These are phyloP conservation scores for Botryobasidium botryosum DNA, from an alignment of 768 basidiomycete genomes.

Conservation along the genomic window DNA sequence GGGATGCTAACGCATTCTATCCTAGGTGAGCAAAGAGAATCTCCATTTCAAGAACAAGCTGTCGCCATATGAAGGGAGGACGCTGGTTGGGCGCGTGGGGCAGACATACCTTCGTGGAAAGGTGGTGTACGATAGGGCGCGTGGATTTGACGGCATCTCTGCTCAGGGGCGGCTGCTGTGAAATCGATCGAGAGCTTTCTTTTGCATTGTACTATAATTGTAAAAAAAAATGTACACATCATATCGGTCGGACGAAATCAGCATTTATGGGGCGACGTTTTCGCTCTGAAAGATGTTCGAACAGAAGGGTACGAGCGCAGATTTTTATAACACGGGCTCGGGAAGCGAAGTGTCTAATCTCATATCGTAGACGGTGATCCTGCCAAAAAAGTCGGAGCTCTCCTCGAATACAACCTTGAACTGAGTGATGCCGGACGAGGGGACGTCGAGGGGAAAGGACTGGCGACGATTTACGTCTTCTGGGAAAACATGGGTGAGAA, in stretches of 20 bases:
- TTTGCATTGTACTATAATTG: too few species aligned
- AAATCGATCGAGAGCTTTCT: too few species aligned
- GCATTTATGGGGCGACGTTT: too few species aligned
- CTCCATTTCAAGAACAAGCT: constrained; percentile 90
- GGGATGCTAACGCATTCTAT: constrained; percentile 3
- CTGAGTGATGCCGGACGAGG: constrained; percentile 11
- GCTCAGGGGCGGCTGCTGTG: too few species aligned
- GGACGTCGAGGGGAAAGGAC: constrained; percentile 33
- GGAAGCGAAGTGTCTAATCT: too few species aligned
- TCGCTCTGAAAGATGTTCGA: too few species aligned
- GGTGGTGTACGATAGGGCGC: constrained; percentile 29
- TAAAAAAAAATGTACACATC: too few species aligned
- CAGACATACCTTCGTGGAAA: constrained; percentile 67
- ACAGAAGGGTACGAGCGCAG: too few species aligned
- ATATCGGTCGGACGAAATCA: too few species aligned
- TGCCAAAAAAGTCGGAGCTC: constrained; percentile 75
- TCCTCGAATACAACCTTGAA: constrained; percentile 59
- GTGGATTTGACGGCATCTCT: too few species aligned
- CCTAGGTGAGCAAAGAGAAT: constrained; percentile 51
- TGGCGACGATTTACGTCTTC: constrained; percentile 67
- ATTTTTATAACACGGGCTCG: too few species aligned
- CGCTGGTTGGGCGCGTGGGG: constrained; percentile 50
- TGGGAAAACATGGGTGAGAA: constrained; percentile 44
- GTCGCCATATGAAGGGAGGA: constrained; percentile 71
- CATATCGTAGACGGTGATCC: constrained; percentile 59